Base-by-base conservation (phyloP, 1,139 yeast genomes). In the Lodderomyces theae region DNA sequence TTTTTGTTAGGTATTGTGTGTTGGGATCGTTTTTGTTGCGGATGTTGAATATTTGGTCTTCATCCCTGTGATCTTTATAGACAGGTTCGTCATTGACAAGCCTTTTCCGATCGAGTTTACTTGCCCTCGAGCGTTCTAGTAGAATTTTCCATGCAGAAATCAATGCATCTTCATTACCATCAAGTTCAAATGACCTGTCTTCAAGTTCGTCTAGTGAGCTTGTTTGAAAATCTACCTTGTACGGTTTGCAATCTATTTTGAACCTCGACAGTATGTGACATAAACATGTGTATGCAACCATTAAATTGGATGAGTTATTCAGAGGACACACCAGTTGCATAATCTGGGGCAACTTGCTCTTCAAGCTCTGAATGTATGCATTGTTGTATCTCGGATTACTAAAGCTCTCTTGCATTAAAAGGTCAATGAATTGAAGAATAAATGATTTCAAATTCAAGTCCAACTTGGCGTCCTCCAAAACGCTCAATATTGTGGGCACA, bases 401-500 rank as follows among this genome's bases (percentile, higher is more conserved):
- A 35, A 56, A 62, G 6, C 74, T 64, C 42, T 69, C 71, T 32
- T 59, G 56, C 6, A 77, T 60, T 30, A 86, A 60, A 6, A 80
- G 74, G 46, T 85, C 92, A 2, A 87, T 59, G 51, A 86, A 80
- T 54, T 80, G 86, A 44, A 87, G 72, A 10, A 85, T 72, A 48
- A 85, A 85, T 31, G 86, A 67, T 44, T 86, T 72, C 29, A 75
- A 65, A 53, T 85, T 85, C 34, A 86, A 56, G 48, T 82, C 83
- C 5, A 67, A 57, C 16, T 51, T 50, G 5, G 56, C 52, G 43
- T 70, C 77, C 34, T 73, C 71, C n/a, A 87, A 60, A n/a, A 80
- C 79, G 44, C 83, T 90, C 21, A 85, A 56, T 12, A 87, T 75
- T 42, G 86, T 78, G 1, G 86, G 81, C 54, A 82, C 82, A 45